Base-by-base conservation (phyloP, 2,329 filamentous ascomycete genomes). In the Gyromitra esculenta region DNA sequence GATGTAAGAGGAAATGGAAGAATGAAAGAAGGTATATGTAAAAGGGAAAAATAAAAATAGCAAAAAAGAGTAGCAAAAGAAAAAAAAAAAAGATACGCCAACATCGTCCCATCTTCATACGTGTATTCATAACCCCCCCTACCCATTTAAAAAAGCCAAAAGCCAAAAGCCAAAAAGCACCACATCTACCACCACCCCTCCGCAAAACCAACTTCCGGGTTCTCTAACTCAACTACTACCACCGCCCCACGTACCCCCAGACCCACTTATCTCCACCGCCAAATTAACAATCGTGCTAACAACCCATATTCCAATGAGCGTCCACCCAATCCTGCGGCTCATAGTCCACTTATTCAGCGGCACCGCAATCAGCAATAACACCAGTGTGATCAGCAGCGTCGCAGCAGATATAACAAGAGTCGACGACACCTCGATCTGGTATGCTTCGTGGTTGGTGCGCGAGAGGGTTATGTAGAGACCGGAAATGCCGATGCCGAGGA, bases 401-500 rank as follows among this genome's bases (percentile, higher is more conserved):
- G 92, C 87, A 0, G 93, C 92, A 67, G 91, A 95, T 50, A 99
- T 90, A 81, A 97, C 87, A 78, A 99, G 85, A 2, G 94, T 96
- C 35, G 91, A 92, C 75, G 91, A 93, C 71, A 99, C 91, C 79
- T 93, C 88, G 75, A 99, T 92, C 71, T 90, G 87, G 82, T 97
- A 98, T 0, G 92, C 89, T 80, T 90, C 89, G 73, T 91, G 83
- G 18, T 89, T 85, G 0, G 95, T 90, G 79, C 91, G 90, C 70
- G 88, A 87, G 15, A 96, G 87, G 73, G 92, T 94, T 88, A 97
- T 96, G 82, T 94, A 96, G 50, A 93, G 88, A 15, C 96, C 96
- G 35, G 92, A 92, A 2, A 98, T 86, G n/a, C 96, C 96, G 67
- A 99, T 94, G 0, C 96, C 96, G 2, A 99, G 88, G 0, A 99